Percentiles rank a stretch among this genome's conserved stretches.
These are phyloP conservation scores for Miamiensis avidus DNA, from an alignment of 169 alveolate species.

Conservation along the genomic window DNA sequence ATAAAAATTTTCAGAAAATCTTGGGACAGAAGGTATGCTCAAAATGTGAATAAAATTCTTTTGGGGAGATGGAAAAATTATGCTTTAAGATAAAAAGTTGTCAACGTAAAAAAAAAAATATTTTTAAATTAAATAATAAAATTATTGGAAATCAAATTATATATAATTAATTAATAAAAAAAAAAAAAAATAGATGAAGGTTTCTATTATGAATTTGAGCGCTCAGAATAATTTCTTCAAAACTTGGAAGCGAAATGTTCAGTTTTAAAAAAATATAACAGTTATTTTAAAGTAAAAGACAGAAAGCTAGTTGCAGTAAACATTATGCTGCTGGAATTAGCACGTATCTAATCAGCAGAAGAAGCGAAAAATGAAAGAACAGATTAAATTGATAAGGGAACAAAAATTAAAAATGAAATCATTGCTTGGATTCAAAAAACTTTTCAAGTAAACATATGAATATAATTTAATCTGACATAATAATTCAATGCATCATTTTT, in stretches of 20 bases:
- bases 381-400: not conserved
- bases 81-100: not conserved
- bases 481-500: too few species aligned
- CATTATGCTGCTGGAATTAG: not conserved
- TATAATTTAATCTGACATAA: not conserved
- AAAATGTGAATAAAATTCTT: not conserved
- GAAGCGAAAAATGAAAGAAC: not conserved
- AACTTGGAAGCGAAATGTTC: not conserved
- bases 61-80: not conserved
- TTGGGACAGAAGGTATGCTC: not conserved
- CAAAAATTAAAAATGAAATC: not conserved
- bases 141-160: too few species aligned
- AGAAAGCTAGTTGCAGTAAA: not conserved
- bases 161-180: too few species aligned
- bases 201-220: not conserved
- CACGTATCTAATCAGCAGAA: not conserved
- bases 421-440: not conserved
- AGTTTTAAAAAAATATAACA: too few species aligned
- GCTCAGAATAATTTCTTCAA: not conserved
- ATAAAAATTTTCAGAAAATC: not conserved
- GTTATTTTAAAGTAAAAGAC: too few species aligned
- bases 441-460: not conserved
- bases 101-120: not conserved
- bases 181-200: not conserved
- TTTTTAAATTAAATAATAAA: too few species aligned